phyloP scores from a whole-genome alignment of 2,329 filamentous ascomycete species.

The Cryphonectria parasitica region DNA sequence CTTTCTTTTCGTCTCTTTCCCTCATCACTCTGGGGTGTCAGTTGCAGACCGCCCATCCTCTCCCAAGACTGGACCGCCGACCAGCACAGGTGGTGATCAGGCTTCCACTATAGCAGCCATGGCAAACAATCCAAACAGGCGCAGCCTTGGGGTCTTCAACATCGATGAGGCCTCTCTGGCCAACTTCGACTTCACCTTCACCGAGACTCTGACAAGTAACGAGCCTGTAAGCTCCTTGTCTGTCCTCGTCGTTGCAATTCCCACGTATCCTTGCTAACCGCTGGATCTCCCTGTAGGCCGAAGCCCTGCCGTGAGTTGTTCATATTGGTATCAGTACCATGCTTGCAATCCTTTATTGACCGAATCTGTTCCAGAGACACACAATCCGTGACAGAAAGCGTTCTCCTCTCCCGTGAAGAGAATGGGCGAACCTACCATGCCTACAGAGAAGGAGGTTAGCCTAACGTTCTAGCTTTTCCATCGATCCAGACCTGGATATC shows the following conservation, averaged over 20 bases:
- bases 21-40: neutral
- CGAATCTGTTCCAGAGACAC: conserved; percentile 14
- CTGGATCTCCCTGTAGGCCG: conserved; percentile 8
- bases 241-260: neutral
- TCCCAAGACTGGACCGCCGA: conserved; percentile 1
- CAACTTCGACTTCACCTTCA: conserved; percentile 26
- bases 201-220: conserved; percentile 18
- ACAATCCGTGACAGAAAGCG: conserved; percentile 23
- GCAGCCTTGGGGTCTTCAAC: conserved; percentile 23
- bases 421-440: conserved; percentile 30
- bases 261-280: neutral
- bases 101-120: conserved; percentile 2
- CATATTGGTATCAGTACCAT: no score
- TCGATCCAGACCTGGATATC: neutral
- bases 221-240: conserved; percentile 14
- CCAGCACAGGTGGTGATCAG: neutral
- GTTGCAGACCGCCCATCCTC: neutral
- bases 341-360: neutral
- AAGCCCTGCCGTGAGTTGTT: conserved; percentile 25
- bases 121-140: conserved; percentile 25
- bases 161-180: conserved; percentile 19
- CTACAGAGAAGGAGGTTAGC: conserved; percentile 27
- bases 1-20: neutral
- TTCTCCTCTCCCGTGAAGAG: conserved; percentile 26
- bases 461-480: no score